Evolutionary conservation across 2,329 filamentous ascomycete genomes (phyloP).

Genomic region (Pyricularia pennisetigena): DNA sequence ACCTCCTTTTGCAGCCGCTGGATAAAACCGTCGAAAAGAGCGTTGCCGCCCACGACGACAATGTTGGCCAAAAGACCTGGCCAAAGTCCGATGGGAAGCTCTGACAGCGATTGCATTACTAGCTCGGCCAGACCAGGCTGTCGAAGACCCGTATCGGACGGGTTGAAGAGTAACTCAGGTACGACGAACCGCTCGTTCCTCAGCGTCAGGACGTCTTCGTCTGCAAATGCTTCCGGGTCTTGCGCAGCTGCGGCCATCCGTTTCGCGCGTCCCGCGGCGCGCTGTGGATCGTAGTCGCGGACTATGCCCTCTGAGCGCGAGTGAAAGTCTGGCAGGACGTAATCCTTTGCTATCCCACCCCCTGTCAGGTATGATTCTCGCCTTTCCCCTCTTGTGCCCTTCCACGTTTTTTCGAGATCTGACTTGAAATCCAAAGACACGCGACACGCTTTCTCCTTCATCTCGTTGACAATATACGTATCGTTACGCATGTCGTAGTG

Average conservation of each 20-base stretch:
- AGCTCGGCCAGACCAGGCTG: constrained; percentile 75
- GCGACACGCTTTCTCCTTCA: constrained; percentile 86
- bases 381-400: constrained; percentile 54
- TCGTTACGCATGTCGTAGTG: constrained; percentile 97
- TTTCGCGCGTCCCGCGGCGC: constrained; percentile 31
- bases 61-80: constrained; percentile 79
- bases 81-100: constrained; percentile 73
- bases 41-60: constrained; percentile 79
- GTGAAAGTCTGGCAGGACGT: constrained; percentile 77
- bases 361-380: constrained; percentile 38
- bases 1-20: constrained; percentile 70
- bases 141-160: constrained; percentile 68
- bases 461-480: constrained; percentile 85
- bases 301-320: constrained; percentile 53
- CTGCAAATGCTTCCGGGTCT: constrained; percentile 26
- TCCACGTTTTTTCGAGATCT: constrained; percentile 80
- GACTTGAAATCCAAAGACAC: constrained; percentile 65
- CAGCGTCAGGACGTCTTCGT: constrained; percentile 76
- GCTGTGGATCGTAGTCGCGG: constrained; percentile 61
- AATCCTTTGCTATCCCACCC: constrained; percentile 70
- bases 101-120: constrained; percentile 68
- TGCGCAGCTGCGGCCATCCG: constrained; percentile 12
- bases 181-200: constrained; percentile 88
- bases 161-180: constrained; percentile 83
- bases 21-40: constrained; percentile 70